A percentile compares a stretch with the other conserved stretches of the same genome.
These are phyloP conservation scores for Zygnema cylindricum DNA, from an alignment of 139 green algal genomes.

Conservation along the genomic window DNA sequence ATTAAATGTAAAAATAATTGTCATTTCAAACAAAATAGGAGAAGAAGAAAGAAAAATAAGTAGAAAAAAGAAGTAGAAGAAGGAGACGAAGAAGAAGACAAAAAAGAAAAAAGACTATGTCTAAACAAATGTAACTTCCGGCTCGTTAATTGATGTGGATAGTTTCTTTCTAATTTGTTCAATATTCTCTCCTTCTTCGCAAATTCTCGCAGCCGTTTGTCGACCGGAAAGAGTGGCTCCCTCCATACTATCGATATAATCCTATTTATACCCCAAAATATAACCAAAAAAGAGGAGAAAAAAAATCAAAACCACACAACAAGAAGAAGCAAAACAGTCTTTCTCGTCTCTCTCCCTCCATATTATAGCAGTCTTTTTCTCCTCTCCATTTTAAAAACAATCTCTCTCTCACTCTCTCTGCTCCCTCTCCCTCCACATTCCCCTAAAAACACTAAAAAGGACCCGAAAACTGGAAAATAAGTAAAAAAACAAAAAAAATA, in stretches of 20 bases:
- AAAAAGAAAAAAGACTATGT: too few relatives aligned
- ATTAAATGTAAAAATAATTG: too few relatives aligned
- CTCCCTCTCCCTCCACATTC: too few relatives aligned
- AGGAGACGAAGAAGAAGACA: too few relatives aligned
- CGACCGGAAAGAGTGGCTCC: slow-evolving; percentile 88
- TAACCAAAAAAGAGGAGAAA: neutral
- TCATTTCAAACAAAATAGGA: too few relatives aligned
- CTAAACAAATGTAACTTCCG: too few relatives aligned
- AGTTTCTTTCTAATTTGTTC: too few relatives aligned
- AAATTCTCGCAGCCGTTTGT: slow-evolving; percentile 51
- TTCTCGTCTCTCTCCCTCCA: neutral
- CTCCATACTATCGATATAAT: slow-evolving; percentile 99
- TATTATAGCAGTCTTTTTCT: neutral
- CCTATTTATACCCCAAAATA: slow-evolving; percentile 48
- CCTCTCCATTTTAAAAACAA: neutral
- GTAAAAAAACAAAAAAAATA: neutral
- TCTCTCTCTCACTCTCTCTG: too few relatives aligned
- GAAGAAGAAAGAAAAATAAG: too few relatives aligned
- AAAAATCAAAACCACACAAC: neutral
- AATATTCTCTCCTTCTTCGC: slow-evolving; percentile 30
- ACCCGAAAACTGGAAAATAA: neutral
- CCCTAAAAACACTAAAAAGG: too few relatives aligned
- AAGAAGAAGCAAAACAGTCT: neutral
- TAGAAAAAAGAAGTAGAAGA: too few relatives aligned
- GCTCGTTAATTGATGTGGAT: too few relatives aligned